Base-by-base conservation (phyloP, 179 eudicot genomes). In the Heliamphora pulchella region DNA sequence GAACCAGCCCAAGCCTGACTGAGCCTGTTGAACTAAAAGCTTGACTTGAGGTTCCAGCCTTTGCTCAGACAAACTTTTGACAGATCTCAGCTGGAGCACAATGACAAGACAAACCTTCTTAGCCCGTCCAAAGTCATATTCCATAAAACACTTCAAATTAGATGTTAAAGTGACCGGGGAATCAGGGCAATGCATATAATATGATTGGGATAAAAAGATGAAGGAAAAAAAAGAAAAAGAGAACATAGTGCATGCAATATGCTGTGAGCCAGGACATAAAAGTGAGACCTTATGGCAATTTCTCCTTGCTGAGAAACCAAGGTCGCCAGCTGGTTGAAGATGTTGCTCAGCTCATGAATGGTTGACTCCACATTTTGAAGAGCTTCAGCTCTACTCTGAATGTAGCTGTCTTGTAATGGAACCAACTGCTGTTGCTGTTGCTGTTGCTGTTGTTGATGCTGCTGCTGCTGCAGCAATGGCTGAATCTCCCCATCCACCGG, bases 261-360 rank as follows among this genome's bases (percentile, higher is more conserved):
- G 61, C 48, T 11, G 73, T 11, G 62, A 64, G 31, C 31, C 31
- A 31, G 31, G 31, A 31, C 31, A 31, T 31, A 31, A 31, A 31
- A 31, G 31, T 31, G 31, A 31, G 31, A 94, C 98, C 98, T 94
- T 85, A 94, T 91, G 48, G 98, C 97, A 86, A 94, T 82, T 80
- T 94, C 98, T 80, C 98, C 97, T 87, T 95, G 98, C 87, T 95
- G 92, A 81, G 98, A 93, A 78, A 95, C 98, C 93, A 93, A 91
- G 39, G 92, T 93, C 48, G 98, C 98, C 86, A 95, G 82, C 71
- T 95, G 98, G 48, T 91, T 93, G 83, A 95, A 95, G 82, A 95
- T 95, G 80, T 78, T 90, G 81, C 98, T 81, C 82, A 93, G 82
- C 86, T 95, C 97, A 80, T 95, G 98, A 84, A 95, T 95, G 74